Conservation (phyloP, 495 filamentous ascomycete genomes). For the Annulohypoxylon bovei region DNA sequence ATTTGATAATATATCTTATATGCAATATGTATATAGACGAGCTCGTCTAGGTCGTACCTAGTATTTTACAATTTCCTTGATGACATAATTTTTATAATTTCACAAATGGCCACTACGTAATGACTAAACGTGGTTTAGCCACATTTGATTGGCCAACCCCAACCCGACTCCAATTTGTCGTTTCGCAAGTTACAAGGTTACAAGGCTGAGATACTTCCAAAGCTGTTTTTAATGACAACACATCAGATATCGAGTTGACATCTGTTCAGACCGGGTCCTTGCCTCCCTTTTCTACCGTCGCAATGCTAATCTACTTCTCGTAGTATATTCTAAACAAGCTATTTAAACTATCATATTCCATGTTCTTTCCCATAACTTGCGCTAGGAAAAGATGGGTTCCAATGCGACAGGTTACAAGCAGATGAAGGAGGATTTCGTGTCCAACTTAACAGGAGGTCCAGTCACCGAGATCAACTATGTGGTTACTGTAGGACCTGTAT, state of each 20-base stretch:
- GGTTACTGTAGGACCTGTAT: conserved; percentile 83
- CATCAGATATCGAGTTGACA: conserved; percentile 34
- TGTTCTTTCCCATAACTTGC: not conserved
- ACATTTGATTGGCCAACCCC: conserved; percentile 13
- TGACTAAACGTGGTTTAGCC: conserved; percentile 13
- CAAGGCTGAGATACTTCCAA: not conserved
- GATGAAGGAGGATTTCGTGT: conserved; percentile 94
- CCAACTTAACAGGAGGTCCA: conserved; percentile 84
- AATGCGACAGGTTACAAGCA: conserved; percentile 75
- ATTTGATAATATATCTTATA: not conserved
- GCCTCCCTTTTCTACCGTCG: conserved; percentile 5
- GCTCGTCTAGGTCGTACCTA: not conserved
- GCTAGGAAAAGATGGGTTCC: conserved; percentile 44
- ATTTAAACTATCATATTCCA: not conserved
- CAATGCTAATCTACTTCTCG: conserved; percentile 6
- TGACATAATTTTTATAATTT: conserved; percentile 2
- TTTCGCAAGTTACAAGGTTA: conserved; percentile 1
- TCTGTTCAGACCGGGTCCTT: conserved; percentile 20
- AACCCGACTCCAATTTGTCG: conserved; percentile 1
- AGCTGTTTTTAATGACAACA: conserved; percentile 21
- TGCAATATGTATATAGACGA: not conserved
- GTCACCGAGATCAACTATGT: conserved; percentile 89
- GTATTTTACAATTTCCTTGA: not conserved
- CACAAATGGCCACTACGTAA: not conserved
- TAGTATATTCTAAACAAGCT: conserved; percentile 12